A percentile compares a stretch with the other conserved stretches of the same genome.
Conservation (phyloP, 208 protist species). For the Leishmania major region DNA sequence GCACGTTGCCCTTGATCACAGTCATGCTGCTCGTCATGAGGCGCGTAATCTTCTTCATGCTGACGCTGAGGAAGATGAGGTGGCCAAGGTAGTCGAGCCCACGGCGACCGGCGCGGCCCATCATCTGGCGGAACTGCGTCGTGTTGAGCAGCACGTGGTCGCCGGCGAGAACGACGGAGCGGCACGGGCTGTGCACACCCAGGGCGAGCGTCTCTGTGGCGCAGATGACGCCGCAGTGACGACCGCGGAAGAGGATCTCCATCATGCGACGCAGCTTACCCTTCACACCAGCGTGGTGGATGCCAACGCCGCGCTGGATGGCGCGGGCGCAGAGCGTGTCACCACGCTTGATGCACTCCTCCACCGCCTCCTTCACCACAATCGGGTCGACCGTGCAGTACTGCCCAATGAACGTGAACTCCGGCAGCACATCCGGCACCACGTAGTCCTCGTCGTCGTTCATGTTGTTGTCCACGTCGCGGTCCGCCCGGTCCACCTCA, state of each 20-base stretch:
- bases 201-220: conserved; percentile 95
- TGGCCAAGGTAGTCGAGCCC: conserved; percentile 95
- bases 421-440: conserved; percentile 83
- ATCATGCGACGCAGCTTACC: conserved; percentile 88
- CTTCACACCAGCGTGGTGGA: conserved; percentile 93
- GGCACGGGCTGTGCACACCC: conserved; percentile 96
- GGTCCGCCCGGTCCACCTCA: conserved; percentile 54
- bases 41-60: conserved; percentile 85
- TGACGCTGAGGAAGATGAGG: conserved; percentile 93
- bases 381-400: conserved; percentile 53
- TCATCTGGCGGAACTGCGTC: conserved; percentile 95
- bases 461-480: conserved; percentile 45
- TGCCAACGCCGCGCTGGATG: conserved; percentile 88
- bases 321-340: conserved; percentile 72
- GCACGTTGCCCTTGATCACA: conserved; percentile 92
- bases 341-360: conserved; percentile 72
- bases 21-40: conserved; percentile 93
- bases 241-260: conserved; percentile 93
- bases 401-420: conserved; percentile 86
- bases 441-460: conserved; percentile 62
- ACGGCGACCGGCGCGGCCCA: conserved; percentile 95
- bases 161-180: conserved; percentile 93
- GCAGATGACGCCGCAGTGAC: conserved; percentile 91
- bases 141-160: conserved; percentile 93
- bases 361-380: conserved; percentile 47